Percentiles rank a stretch among this genome's conserved stretches.
These are phyloP conservation scores for Geranium rotundifolium DNA, from an alignment of 345 rosid species.

Conservation along the genomic window DNA sequence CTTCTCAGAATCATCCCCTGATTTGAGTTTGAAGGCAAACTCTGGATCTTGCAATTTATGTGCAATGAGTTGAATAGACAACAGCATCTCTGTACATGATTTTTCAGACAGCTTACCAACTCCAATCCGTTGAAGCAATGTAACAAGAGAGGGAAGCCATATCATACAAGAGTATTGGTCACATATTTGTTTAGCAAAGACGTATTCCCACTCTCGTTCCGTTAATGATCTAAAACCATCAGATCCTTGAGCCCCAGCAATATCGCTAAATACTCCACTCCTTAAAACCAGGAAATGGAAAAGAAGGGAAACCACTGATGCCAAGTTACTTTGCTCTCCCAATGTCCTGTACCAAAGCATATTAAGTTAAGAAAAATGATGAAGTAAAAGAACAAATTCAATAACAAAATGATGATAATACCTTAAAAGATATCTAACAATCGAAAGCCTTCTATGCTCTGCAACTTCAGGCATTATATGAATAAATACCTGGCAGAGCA, in stretches of 20 bases:
- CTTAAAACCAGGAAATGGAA: constrained; percentile 50
- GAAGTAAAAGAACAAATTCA: constrained; percentile 4
- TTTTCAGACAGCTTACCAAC: constrained; percentile 24
- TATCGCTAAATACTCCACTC: constrained; percentile 31
- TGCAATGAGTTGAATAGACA: constrained; percentile 46
- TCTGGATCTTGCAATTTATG: constrained; percentile 76
- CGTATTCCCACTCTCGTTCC: constrained; percentile 70
- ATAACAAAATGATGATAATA: constrained; percentile 17
- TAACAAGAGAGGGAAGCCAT: constrained; percentile 84
- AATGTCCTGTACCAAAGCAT: constrained; percentile 45
- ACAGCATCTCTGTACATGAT: constrained; percentile 30
- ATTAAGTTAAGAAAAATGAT: constrained; percentile 2
- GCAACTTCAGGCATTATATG: constrained; percentile 67
- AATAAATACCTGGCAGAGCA: constrained; percentile 54
- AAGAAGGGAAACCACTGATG: constrained; percentile 64
- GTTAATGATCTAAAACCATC: constrained; percentile 25
- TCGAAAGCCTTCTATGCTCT: constrained; percentile 63
- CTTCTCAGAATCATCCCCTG: constrained; percentile 38
- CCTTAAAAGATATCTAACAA: constrained; percentile 66
- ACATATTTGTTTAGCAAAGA: constrained; percentile 63
- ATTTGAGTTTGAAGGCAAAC: constrained; percentile 49
- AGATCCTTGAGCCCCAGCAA: constrained; percentile 12
- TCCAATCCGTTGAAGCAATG: constrained; percentile 38
- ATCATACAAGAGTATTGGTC: constrained; percentile 59
- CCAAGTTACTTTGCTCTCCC: constrained; percentile 71